Base-by-base conservation (phyloP, 495 filamentous ascomycete species). In the Xylaria palmicola region DNA sequence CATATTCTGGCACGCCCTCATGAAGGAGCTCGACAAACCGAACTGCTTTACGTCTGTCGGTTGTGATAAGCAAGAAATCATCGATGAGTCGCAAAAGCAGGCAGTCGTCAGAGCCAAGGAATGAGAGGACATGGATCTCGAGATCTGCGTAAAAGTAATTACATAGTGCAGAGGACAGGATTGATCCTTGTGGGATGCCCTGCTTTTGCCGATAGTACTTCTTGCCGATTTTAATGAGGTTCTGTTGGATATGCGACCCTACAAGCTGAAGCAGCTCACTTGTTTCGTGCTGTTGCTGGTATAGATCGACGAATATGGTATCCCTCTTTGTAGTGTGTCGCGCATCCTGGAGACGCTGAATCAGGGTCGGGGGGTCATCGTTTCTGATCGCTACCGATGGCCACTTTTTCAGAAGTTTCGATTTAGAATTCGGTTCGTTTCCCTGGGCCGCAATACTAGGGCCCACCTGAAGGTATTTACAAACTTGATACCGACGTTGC, bases 71-170 rank as follows among this genome's bases (percentile, higher is more conserved):
- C 17, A 97, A 74, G 64, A 98, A 98, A 65, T 98, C 94, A 53
- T 98, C 94, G 40, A 95, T 89, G 1, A 97, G 81, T 39, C 94
- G 79, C 39, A 98, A 69, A 27, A 98, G 78, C 6, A 97, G 68
- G 30, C 83, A 85, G 7, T 90, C 76, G 3, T 79, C 72, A 2
- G 66, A 66, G 2, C 78, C 56, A 8, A 93, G 69, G 68, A 97
- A 98, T 1, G 73, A 68, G 3, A 98, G 75, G 3, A 86, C 73
- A 22, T 86, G 74, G 3, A 76, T 65, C 72, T 98, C 95, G 3
- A 98, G 79, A 62, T 92, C 84, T 4, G 88, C 93, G 68, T 97
- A 98, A 70, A 97, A 96, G 69, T 93, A 90, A 70, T 92, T 98
- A 80, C 95, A 97, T 0, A 98, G 80, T 30, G 91, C 77, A 49